Percentiles rank a stretch among this genome's conserved stretches.
phyloP scores from a whole-genome alignment of 2,329 filamentous ascomycete species.

The Monilinia laxa region DNA sequence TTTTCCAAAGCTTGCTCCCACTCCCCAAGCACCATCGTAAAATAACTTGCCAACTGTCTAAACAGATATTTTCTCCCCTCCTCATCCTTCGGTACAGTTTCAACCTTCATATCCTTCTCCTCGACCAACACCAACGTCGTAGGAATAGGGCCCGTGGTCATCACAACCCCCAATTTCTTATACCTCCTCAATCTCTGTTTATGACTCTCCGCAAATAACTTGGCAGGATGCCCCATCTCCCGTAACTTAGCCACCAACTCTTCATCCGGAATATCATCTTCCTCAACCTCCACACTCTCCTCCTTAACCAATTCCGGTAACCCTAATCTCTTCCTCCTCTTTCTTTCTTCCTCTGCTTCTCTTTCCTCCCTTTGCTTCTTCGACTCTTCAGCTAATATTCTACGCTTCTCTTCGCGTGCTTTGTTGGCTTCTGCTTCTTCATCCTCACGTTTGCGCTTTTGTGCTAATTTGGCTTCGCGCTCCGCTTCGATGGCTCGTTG shows the following conservation, averaged over 20 bases:
- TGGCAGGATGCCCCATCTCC: slow-evolving; percentile 68
- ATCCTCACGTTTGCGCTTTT: slow-evolving; percentile 88
- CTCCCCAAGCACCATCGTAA: slow-evolving; percentile 89
- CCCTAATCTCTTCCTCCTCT: slow-evolving; percentile 72
- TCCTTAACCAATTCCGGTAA: slow-evolving; percentile 69
- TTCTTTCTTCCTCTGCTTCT: slow-evolving; percentile 70
- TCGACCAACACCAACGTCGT: slow-evolving; percentile 78
- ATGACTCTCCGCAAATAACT: slow-evolving; percentile 80
- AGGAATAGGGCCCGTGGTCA: slow-evolving; percentile 78
- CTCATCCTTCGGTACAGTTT: slow-evolving; percentile 59
- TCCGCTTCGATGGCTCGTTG: slow-evolving; percentile 72
- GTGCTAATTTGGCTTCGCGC: slow-evolving; percentile 65
- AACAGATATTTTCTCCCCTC: slow-evolving; percentile 71
- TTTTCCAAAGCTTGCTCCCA: slow-evolving; percentile 79
- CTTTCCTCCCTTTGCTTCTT: slow-evolving; percentile 66
- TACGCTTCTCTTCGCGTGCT: slow-evolving; percentile 77
- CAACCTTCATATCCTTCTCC: slow-evolving; percentile 86
- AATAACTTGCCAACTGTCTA: slow-evolving; percentile 89
- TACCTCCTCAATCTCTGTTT: slow-evolving; percentile 68
- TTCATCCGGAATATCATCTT: slow-evolving; percentile 67
- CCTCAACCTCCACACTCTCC: slow-evolving; percentile 47
- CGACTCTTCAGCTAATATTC: slow-evolving; percentile 78
- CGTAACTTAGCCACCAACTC: slow-evolving; percentile 69
- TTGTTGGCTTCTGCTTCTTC: slow-evolving; percentile 71
- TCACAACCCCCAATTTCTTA: slow-evolving; percentile 58